These are phyloP conservation scores for Circinella minor DNA, from an alignment of 371 early-diverging fungal species.

Conservation along the genomic window DNA sequence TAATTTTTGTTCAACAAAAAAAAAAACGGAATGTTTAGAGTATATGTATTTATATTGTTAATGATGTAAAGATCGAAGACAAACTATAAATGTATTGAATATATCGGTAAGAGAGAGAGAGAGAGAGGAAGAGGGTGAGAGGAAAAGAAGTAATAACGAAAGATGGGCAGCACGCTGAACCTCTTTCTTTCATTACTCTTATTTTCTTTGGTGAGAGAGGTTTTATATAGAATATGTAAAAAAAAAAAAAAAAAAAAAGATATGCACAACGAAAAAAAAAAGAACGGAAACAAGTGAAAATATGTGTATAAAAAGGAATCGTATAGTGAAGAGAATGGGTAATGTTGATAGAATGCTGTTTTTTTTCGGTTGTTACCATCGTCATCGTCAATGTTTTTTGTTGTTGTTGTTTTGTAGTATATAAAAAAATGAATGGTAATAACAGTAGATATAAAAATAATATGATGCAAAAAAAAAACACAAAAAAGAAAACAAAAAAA, in stretches of 20 bases:
- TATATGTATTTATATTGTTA: not conserved
- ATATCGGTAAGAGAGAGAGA: no score
- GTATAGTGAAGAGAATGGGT: not conserved
- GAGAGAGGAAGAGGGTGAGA: not conserved
- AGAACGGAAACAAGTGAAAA: not conserved
- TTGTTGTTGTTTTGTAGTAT: no score
- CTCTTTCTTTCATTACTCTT: conserved; percentile 10
- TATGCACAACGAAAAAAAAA: conserved; percentile 12
- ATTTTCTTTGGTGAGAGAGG: not conserved
- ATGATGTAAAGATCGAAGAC: not conserved
- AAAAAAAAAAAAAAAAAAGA: not conserved
- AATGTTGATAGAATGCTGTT: not conserved
- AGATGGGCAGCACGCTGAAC: conserved; percentile 26
- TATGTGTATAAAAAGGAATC: not conserved
- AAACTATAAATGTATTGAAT: no score
- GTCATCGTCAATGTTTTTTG: no score
- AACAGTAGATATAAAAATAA: not conserved
- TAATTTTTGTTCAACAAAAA: no score
- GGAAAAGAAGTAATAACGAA: conserved; percentile 5
- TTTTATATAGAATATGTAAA: not conserved
- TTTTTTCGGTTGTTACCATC: not conserved
- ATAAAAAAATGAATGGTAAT: not conserved
- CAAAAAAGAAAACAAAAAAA: no score
- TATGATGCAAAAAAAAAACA: not conserved
- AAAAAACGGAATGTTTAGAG: not conserved